Base-by-base conservation (phyloP, 768 basidiomycete species). In the Collybiopsis confluens region DNA sequence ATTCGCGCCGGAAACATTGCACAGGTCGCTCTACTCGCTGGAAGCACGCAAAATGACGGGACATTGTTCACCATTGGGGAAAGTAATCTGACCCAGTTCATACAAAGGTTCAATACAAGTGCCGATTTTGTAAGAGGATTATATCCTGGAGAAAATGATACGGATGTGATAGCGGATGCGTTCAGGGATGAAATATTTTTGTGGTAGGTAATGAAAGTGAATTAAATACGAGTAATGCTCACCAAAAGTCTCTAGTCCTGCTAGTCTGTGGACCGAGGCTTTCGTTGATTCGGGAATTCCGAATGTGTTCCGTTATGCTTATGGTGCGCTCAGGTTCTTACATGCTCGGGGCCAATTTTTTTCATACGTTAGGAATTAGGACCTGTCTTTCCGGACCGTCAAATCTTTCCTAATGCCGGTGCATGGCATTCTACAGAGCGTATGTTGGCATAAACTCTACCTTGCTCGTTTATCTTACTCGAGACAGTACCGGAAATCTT, bases 341-440 rank as follows among this genome's bases (percentile, higher is more conserved):
- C 41, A n/a, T n/a, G n/a, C n/a, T n/a, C n/a, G n/a, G n/a, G n/a
- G n/a, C n/a, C 42, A 18, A 43, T 10, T 28, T 45, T 24, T 15
- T 4, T 28, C 20, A 37, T 23, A 4, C n/a, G 21, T 20, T 21
- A 13, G 13, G 16, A n/a, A 6, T 21, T 37, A 56, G 55, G 55
- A 20, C 46, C 55, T 13, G 55, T 56, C 27, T 61, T 59, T 38
- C 44, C 59, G 11, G 60, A 61, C 45, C 53, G 54, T n/a, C 60
- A 61, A 41, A 7, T 38, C 13, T 61, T 61, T 37, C 58, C 60
- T 10, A 56, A 58, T 45, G 55, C 56, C 5, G 60, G 60, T 3
- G 60, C 60, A 13, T 61, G 56, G 56, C 60, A 61, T 50, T 57
- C 58, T 6, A 50, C 60, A 1, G 60, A 61, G 44, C 42, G 59